phyloP scores from a whole-genome alignment of 441 rosid species.

The Cnidoscolus chayamansa region DNA sequence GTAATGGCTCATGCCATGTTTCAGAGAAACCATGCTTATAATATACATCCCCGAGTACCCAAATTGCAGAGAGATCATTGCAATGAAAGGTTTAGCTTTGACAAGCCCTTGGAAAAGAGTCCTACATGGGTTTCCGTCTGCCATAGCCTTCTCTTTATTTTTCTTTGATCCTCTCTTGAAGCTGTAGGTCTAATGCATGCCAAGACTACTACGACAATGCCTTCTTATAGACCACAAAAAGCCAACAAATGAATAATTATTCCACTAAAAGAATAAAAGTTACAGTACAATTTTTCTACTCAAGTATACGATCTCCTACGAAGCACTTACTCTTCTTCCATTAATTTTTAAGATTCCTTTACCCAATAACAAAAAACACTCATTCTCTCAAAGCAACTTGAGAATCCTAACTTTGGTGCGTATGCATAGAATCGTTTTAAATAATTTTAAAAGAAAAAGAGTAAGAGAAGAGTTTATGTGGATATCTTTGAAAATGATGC shows the following conservation, averaged over 20 bases:
- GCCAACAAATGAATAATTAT: slow-evolving; percentile 8
- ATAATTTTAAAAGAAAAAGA: background rate
- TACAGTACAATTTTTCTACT: background rate
- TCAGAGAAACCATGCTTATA: slow-evolving; percentile 57
- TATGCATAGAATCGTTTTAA: slow-evolving; percentile 8
- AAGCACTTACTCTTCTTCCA: slow-evolving; percentile 23
- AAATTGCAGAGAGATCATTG: slow-evolving; percentile 68
- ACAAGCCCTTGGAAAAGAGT: slow-evolving; percentile 25
- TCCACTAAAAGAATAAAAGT: background rate
- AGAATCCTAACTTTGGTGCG: too few relatives aligned
- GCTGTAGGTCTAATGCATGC: slow-evolving; percentile 3
- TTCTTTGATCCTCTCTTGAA: too few relatives aligned
- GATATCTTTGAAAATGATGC: slow-evolving; percentile 28
- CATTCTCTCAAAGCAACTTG: too few relatives aligned
- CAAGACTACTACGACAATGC: slow-evolving; percentile 22
- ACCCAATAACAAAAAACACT: slow-evolving; percentile 16
- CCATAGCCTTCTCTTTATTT: slow-evolving; percentile 28
- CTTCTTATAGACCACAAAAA: slow-evolving; percentile 46
- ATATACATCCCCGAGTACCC: slow-evolving; percentile 90
- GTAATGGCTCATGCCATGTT: slow-evolving; percentile 76
- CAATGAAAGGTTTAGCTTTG: slow-evolving; percentile 61
- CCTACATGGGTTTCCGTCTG: slow-evolving; percentile 23
- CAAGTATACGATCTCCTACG: background rate
- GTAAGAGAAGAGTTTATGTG: slow-evolving; percentile 7
- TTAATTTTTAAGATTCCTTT: slow-evolving; percentile 27